phyloP scores from a whole-genome alignment of 768 basidiomycete genomes.

The Cyathus striatus region DNA sequence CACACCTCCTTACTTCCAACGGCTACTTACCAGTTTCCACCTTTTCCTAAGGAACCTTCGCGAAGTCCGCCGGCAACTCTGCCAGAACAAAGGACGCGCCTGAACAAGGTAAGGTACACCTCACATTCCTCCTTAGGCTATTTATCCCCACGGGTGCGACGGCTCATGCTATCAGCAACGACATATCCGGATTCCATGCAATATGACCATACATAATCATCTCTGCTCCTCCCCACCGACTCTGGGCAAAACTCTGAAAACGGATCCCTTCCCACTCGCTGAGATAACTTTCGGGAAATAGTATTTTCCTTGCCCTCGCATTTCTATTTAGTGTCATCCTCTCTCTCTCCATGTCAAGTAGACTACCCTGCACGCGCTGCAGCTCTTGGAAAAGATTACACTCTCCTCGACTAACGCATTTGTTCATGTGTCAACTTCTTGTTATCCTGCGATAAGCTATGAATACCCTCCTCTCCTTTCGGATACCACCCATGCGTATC shows the following conservation, averaged over 20 bases:
- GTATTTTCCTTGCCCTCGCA: conserved; percentile 2
- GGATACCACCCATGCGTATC: too few relatives aligned
- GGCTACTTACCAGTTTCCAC: background rate
- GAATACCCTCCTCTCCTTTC: too few relatives aligned
- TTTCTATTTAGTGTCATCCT: too few relatives aligned
- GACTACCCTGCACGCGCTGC: background rate
- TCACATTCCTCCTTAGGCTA: conserved; percentile 1
- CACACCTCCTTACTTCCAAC: background rate
- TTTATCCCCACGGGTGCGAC: background rate
- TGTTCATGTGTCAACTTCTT: too few relatives aligned
- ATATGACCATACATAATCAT: conserved; percentile 1
- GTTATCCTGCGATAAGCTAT: too few relatives aligned
- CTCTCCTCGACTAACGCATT: too few relatives aligned
- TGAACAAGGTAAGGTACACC: conserved; percentile 5
- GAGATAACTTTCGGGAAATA: too few relatives aligned
- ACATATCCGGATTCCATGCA: conserved; percentile 2
- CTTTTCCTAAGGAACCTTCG: conserved; percentile 8
- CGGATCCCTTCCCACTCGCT: conserved; percentile 14
- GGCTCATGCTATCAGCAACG: conserved; percentile 1
- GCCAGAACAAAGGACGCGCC: conserved; percentile 10
- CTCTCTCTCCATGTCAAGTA: too few relatives aligned
- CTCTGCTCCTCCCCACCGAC: conserved; percentile 14
- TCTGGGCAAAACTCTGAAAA: conserved; percentile 11
- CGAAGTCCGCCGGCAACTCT: conserved; percentile 11
- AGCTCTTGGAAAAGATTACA: background rate